Conservation (phyloP, 2,329 filamentous ascomycete genomes). For the Colletotrichum sp. region DNA sequence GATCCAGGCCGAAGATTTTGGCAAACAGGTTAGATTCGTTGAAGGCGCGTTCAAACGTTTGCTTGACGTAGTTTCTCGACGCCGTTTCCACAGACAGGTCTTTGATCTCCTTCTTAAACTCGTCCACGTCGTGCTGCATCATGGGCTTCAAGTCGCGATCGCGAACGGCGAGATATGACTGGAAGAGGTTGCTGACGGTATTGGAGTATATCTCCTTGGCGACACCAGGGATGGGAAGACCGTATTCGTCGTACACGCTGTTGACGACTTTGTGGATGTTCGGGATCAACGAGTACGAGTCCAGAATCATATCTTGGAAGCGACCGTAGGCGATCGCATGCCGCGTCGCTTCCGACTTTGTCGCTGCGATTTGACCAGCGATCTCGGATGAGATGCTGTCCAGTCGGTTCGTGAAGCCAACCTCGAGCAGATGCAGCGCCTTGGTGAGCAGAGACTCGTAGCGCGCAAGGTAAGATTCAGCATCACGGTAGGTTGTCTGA, state of each 20-base stretch:
- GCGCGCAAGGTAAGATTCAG: slow-evolving; percentile 84
- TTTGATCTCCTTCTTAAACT: slow-evolving; percentile 59
- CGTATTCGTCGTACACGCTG: slow-evolving; percentile 57
- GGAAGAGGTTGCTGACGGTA: slow-evolving; percentile 59
- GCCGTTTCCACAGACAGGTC: slow-evolving; percentile 57
- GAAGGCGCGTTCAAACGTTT: slow-evolving; percentile 63
- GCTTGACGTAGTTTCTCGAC: slow-evolving; percentile 63
- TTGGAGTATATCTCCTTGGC: slow-evolving; percentile 59
- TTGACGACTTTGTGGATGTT: slow-evolving; percentile 60
- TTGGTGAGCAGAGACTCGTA: slow-evolving; percentile 82
- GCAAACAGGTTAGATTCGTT: slow-evolving; percentile 59
- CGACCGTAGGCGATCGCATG: slow-evolving; percentile 66
- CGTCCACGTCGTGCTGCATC: slow-evolving; percentile 58
- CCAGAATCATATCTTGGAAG: slow-evolving; percentile 62
- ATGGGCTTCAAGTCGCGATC: slow-evolving; percentile 59
- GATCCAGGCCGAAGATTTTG: slow-evolving; percentile 61
- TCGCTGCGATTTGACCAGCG: slow-evolving; percentile 56
- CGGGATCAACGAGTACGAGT: slow-evolving; percentile 60
- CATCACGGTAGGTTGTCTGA: slow-evolving; percentile 83
- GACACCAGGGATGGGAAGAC: slow-evolving; percentile 47
- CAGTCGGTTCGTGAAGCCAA: slow-evolving; percentile 57
- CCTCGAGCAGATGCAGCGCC: slow-evolving; percentile 65
- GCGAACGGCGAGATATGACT: slow-evolving; percentile 56
- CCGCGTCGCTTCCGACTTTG: slow-evolving; percentile 63
- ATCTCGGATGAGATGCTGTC: slow-evolving; percentile 62